Conservation (phyloP, 768 basidiomycete genomes). For the Trametes punicea region DNA sequence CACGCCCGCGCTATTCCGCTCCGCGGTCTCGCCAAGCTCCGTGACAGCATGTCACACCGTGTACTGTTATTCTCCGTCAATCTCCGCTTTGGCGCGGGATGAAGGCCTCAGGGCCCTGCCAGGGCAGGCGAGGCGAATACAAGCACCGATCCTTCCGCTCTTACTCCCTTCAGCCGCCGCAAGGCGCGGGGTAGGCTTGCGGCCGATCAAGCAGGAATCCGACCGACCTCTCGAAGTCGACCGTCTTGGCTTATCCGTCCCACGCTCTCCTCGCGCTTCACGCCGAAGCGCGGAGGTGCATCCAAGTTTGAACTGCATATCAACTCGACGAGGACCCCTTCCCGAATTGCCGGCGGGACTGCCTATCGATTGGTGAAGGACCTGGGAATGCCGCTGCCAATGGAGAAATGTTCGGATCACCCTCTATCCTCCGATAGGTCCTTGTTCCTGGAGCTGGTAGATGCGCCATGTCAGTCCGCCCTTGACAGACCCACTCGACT, state of each 20-base stretch:
- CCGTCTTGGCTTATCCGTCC: conserved; percentile 2
- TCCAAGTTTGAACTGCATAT: background rate
- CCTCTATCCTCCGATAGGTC: background rate
- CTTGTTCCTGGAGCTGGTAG: conserved; percentile 5
- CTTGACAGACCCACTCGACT: background rate
- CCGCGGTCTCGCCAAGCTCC: background rate
- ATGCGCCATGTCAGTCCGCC: background rate
- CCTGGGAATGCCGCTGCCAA: conserved; percentile 1
- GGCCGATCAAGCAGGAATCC: background rate
- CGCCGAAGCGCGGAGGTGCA: background rate
- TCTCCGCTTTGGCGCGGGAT: conserved; percentile 9
- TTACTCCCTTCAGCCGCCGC: conserved; percentile 2
- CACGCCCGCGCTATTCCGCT: background rate
- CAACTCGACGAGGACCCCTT: background rate
- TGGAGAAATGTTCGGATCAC: conserved; percentile 13
- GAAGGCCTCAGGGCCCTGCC: conserved; percentile 1
- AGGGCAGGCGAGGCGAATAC: conserved; percentile 8
- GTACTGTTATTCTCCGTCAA: conserved; percentile 8
- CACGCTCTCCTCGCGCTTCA: conserved; percentile 6
- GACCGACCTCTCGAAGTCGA: background rate
- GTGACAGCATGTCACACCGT: conserved; percentile 7
- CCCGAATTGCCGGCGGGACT: background rate
- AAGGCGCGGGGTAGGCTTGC: background rate
- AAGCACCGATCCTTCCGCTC: conserved; percentile 6
- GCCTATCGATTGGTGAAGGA: background rate